Percentiles rank a stretch among this genome's conserved stretches.
Evolutionary conservation across 2,329 filamentous ascomycete species (phyloP).

Genomic region (Claviceps pazoutovae): DNA sequence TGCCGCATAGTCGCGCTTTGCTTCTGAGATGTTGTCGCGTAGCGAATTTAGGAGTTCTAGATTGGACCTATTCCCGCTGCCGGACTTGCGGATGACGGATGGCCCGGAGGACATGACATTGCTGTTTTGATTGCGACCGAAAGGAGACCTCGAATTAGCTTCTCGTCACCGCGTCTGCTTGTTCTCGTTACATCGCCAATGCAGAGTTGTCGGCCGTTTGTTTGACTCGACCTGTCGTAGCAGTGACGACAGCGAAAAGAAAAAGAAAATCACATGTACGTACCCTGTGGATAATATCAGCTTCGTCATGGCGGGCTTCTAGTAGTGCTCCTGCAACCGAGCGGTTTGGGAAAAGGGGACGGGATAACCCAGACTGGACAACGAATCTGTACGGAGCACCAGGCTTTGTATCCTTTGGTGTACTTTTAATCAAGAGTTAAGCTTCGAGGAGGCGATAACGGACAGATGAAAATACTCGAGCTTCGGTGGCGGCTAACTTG

Average conservation of each 20-base stretch:
- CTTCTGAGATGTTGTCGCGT: conserved; percentile 65
- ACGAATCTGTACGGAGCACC: neutral
- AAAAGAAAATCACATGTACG: conserved; percentile 18
- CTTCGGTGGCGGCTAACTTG: neutral
- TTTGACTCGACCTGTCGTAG: neutral
- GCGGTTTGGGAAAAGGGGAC: neutral
- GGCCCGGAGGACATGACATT: conserved; percentile 80
- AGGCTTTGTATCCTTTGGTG: neutral
- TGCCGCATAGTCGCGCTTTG: conserved; percentile 47
- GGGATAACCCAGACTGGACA: neutral
- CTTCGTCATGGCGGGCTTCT: conserved; percentile 46
- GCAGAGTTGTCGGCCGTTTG: neutral
- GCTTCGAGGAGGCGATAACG: neutral
- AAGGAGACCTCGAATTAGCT: neutral
- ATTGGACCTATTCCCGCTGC: conserved; percentile 65
- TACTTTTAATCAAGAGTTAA: neutral
- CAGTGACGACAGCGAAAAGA: neutral
- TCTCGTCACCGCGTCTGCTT: too few relatives aligned
- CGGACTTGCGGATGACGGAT: conserved; percentile 68
- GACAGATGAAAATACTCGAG: neutral
- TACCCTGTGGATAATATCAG: conserved; percentile 79
- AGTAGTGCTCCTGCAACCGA: neutral
- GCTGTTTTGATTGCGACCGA: conserved; percentile 18
- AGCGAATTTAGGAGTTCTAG: conserved; percentile 84
- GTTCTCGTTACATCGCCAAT: neutral